These are phyloP conservation scores for Vitis hybrid DNA, from an alignment of 177 flowering plant species.

Conservation along the genomic window DNA sequence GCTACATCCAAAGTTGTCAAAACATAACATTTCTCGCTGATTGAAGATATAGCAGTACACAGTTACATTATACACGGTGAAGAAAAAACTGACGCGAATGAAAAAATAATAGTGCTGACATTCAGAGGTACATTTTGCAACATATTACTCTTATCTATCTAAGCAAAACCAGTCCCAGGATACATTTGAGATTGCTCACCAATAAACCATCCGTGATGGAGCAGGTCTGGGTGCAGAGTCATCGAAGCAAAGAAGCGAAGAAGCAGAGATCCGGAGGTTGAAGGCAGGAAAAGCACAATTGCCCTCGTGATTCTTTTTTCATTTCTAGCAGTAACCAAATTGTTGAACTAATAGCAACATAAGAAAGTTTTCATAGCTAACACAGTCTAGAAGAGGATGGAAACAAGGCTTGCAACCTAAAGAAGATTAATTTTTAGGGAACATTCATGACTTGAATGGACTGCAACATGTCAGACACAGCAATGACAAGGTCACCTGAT, in stretches of 20 bases:
- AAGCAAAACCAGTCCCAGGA: neutral
- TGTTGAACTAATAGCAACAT: constrained; percentile 1
- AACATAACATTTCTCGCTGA: too few species aligned
- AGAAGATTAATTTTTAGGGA: constrained; percentile 40
- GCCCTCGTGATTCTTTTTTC: neutral
- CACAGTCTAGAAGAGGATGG: neutral
- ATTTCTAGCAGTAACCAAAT: constrained; percentile 5
- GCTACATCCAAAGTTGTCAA: too few species aligned
- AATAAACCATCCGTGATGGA: neutral
- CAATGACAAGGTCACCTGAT: constrained; percentile 94
- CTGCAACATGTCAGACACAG: constrained; percentile 93
- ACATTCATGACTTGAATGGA: constrained; percentile 98
- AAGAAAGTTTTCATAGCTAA: neutral
- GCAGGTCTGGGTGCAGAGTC: neutral
- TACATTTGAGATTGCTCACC: neutral
- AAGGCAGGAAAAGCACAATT: neutral
- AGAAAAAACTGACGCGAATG: neutral
- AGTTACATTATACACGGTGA: neutral
- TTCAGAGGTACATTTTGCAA: neutral
- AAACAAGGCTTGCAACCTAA: neutral
- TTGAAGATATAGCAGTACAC: neutral
- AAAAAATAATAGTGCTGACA: neutral
- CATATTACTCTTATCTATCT: neutral
- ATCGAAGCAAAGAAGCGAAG: neutral
- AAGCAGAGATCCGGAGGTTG: neutral